Percentiles rank a stretch among this genome's conserved stretches.
phyloP scores from a whole-genome alignment of 345 rosid genomes.

The Eucalyptus pumila region DNA sequence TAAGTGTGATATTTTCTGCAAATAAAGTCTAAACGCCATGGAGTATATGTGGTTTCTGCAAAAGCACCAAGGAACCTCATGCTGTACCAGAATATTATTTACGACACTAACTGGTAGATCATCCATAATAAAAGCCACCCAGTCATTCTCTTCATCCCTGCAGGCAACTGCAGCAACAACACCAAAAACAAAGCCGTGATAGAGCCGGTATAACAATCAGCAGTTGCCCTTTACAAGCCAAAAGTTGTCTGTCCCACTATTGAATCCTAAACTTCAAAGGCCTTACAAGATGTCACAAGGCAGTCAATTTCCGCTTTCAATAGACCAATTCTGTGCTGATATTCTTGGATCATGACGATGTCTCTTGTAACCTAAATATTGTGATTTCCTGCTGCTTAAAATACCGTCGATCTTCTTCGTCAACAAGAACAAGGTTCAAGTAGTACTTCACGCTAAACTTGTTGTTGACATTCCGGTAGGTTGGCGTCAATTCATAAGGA shows the following conservation, averaged over 20 bases:
- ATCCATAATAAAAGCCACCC: not conserved
- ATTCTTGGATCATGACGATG: conserved; percentile 13
- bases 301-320: not conserved
- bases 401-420: conserved; percentile 96
- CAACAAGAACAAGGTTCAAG: conserved; percentile 90
- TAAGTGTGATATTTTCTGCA: not conserved
- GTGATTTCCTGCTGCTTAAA: conserved; percentile 97
- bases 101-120: not conserved
- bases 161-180: not conserved
- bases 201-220: not conserved
- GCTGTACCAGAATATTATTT: not conserved
- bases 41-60: not conserved
- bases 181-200: not conserved
- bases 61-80: not conserved
- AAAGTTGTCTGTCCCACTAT: not conserved
- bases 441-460: conserved; percentile 94
- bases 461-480: conserved; percentile 90
- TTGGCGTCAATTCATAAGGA: conserved; percentile 93
- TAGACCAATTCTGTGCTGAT: not conserved
- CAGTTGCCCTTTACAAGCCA: not conserved
- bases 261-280: not conserved
- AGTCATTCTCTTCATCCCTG: not conserved
- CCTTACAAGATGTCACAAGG: not conserved
- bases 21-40: not conserved
- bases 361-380: conserved; percentile 72